Evolutionary conservation across 495 filamentous ascomycete species (phyloP), one percentile per base, ranked within the genome.

Genomic region (Xylaria grammica): DNA sequence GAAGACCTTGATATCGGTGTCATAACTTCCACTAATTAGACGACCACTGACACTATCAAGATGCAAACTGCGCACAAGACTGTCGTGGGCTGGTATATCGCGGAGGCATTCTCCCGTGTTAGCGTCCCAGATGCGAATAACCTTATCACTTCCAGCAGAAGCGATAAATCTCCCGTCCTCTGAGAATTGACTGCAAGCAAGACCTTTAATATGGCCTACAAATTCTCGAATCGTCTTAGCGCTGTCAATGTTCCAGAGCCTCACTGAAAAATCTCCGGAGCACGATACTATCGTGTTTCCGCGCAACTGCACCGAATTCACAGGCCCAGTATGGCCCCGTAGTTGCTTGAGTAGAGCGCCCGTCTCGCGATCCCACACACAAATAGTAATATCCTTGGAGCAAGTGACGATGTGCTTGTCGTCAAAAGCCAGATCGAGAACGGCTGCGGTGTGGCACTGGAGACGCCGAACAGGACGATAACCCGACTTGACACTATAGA

Each of bases 131-230:
- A 97, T 89, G 69, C 96, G 94, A 65, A 97, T 97, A 32, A 92
- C 86, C 70, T 90, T 86, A 74, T 97, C 95, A 71, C 97, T 99
- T 26, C 95, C 95, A 42, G 95, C 95, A 4, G 92, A 93, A 19
- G 96, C 87, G 40, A 99, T 93, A 60, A 88, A 92, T 48, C 89
- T 87, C 13, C 89, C 90, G 74, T 99, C 95, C 59, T 96, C 91
- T 55, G 89, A 92, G 75, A 98, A 97, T 74, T 99, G 95, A 61
- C 94, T 91, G 74, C 95, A 97, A 1, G 95, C 95, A 40, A 99
- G 86, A 11, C 96, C 95, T 68, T 93, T 91, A 72, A 89, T 91
- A 72, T 94, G 91, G 60, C 91, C 91, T 10, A 81, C 71, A 70
- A 99, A 96, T 72, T 97, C 92, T 69, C 92, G 92, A 71, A 97